Base-by-base conservation (phyloP, 768 basidiomycete genomes). In the Leccinum rimulosum region DNA sequence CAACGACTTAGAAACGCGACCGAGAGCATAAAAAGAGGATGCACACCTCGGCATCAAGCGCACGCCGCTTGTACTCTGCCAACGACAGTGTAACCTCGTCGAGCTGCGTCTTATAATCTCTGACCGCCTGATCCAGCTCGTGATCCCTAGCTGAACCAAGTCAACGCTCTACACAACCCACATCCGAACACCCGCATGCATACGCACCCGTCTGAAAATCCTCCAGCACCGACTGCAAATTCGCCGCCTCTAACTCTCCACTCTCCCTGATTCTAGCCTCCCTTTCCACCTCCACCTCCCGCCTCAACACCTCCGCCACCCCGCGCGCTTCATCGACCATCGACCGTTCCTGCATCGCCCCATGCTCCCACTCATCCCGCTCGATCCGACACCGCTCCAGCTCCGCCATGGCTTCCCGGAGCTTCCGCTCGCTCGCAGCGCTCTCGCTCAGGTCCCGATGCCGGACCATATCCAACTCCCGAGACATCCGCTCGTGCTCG, bases 191-290 rank as follows among this genome's bases (percentile, higher is more conserved):
- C 5, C 3, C 19, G 15, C 50, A 36, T 43, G 47, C 28, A 3
- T 76, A 51, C 89, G 59, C 65, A 95, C 96, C 89, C 55, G 86
- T 80, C 75, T 98, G 94, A 75, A 98, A 99, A 74, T 98, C 97
- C 68, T 93, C 88, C 66, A 99, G 75, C 4, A 99, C 97, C 3
- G 89, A 88, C 71, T 98, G 92, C 59, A 99, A 72, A 74, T 98
- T 98, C 7, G 74, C 77, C 4, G 76, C 72, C 61, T 87, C 86
- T 43, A 93, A 76, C 61, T 86, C 84, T 0, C 67, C 77, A 31
- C 72, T 68, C 17, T 86, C 84, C 63, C 81, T 76, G 66, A 83
- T 80, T 64, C 85, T 75, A 35, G 78, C 80, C 55, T 85, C 86
- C 48, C 80, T 76, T 63, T 89, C 84, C 8, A 87, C 70, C 55